A percentile compares a stretch with the other conserved stretches of the same genome.
phyloP scores from a whole-genome alignment of 1,284 basidiomycete species.

The Sphaerobolus stellatus region DNA sequence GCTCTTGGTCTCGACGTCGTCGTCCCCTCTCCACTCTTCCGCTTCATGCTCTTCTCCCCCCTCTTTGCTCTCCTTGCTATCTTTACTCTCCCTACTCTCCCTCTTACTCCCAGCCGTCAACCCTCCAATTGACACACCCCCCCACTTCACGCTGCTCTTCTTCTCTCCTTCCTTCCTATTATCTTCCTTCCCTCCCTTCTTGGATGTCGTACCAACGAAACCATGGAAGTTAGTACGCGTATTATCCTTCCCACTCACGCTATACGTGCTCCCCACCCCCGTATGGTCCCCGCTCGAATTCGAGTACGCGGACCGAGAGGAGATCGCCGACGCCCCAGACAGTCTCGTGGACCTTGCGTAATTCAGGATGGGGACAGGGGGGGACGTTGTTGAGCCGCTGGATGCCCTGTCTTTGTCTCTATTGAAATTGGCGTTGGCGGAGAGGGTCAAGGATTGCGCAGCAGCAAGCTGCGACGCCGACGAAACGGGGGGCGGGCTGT shows the following conservation, averaged over 20 bases:
- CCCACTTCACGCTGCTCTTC: constrained; percentile 9
- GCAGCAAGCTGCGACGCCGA: too few species aligned
- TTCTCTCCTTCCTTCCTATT: background rate
- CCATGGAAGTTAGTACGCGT: too few species aligned
- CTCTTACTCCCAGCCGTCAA: background rate
- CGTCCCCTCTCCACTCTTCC: constrained; percentile 28
- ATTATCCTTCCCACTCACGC: constrained; percentile 12
- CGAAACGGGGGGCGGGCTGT: constrained; percentile 47
- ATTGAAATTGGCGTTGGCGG: background rate
- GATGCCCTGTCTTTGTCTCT: background rate
- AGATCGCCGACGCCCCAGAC: background rate
- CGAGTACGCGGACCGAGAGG: constrained; percentile 5
- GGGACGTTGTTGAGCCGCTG: too few species aligned
- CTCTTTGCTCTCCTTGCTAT: constrained; percentile 21
- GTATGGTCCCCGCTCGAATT: constrained; percentile 1
- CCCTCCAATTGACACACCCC: constrained; percentile 1
- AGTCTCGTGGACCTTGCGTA: background rate
- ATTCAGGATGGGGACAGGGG: background rate
- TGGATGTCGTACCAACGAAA: background rate
- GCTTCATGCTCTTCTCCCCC: constrained; percentile 27
- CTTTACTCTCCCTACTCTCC: constrained; percentile 10
- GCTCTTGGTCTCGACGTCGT: too few species aligned
- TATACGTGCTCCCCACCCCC: constrained; percentile 9
- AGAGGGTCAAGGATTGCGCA: constrained; percentile 41
- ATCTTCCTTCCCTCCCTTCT: background rate